Evolutionary conservation across 441 rosid species (phyloP).

Genomic region (Daphne laureola): DNA sequence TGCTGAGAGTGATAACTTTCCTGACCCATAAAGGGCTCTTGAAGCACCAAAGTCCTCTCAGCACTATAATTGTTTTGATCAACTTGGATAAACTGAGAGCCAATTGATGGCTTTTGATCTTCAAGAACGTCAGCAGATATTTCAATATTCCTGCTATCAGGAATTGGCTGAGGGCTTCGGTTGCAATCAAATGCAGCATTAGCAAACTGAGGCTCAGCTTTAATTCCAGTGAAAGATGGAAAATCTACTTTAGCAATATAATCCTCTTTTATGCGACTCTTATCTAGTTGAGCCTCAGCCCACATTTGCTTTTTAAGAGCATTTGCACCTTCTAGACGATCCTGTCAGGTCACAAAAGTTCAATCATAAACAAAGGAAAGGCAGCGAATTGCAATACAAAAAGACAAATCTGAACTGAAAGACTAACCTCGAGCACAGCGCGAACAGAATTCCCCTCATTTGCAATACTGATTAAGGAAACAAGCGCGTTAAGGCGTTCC

Average conservation of each 20-base stretch:
- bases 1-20: constrained; percentile 54
- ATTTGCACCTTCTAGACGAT: constrained; percentile 97
- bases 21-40: constrained; percentile 40
- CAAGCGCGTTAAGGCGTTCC: constrained; percentile 96
- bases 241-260: constrained; percentile 45
- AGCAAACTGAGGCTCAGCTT: constrained; percentile 39
- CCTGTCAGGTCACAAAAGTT: constrained; percentile 44
- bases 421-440: constrained; percentile 78
- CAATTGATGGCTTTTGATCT: constrained; percentile 39
- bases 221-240: constrained; percentile 33
- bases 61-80: constrained; percentile 26
- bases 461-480: constrained; percentile 73
- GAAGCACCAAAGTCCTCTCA: constrained; percentile 41
- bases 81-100: constrained; percentile 38
- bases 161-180: constrained; percentile 51
- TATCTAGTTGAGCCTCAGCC: constrained; percentile 96
- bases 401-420: constrained; percentile 11
- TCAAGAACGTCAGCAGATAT: constrained; percentile 41
- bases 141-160: constrained; percentile 34
- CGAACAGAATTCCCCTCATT: constrained; percentile 94
- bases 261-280: constrained; percentile 78
- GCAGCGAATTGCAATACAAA: constrained; percentile 12
- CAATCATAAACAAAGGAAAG: constrained; percentile 15
- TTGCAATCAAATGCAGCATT: constrained; percentile 29
- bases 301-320: constrained; percentile 99